Percentiles rank a stretch among this genome's conserved stretches.
These are phyloP conservation scores for Abrus pulchellus DNA, from an alignment of 306 rosid genomes.

Conservation along the genomic window DNA sequence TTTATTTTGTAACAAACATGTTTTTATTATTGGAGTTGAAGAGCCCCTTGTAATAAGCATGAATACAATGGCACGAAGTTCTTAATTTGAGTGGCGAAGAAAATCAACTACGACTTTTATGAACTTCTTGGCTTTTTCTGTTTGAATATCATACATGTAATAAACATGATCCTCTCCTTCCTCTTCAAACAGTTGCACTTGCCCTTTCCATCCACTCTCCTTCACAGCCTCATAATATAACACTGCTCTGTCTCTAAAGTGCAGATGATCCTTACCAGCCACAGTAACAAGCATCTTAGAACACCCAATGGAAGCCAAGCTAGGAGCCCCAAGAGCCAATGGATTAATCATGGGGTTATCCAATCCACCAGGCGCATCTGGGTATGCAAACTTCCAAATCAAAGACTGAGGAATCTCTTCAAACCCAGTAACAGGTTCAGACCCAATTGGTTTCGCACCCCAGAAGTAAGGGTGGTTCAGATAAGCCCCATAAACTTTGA, in stretches of 20 bases:
- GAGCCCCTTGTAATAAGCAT: not conserved
- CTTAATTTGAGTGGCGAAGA: slow-evolving; percentile 13
- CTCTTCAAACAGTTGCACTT: slow-evolving; percentile 37
- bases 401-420: not conserved
- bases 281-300: slow-evolving; percentile 47
- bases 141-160: not conserved
- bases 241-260: slow-evolving; percentile 43
- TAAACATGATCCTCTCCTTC: slow-evolving; percentile 42
- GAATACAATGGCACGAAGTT: not conserved
- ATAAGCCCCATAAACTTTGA: slow-evolving; percentile 48
- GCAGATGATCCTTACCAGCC: slow-evolving; percentile 43
- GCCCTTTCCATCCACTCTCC: slow-evolving; percentile 53
- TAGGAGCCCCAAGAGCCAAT: slow-evolving; percentile 40
- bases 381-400: slow-evolving; percentile 50
- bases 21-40: no score
- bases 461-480: slow-evolving; percentile 61
- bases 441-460: slow-evolving; percentile 52
- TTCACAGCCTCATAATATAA: slow-evolving; percentile 41
- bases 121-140: slow-evolving; percentile 20
- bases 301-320: slow-evolving; percentile 48
- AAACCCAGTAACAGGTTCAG: slow-evolving; percentile 10
- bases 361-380: slow-evolving; percentile 44
- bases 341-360: slow-evolving; percentile 57
- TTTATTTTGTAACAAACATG: no score
- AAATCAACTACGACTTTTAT: slow-evolving; percentile 17